phyloP scores from a whole-genome alignment of 495 filamentous ascomycete species.

The Penicillium mononematosum region DNA sequence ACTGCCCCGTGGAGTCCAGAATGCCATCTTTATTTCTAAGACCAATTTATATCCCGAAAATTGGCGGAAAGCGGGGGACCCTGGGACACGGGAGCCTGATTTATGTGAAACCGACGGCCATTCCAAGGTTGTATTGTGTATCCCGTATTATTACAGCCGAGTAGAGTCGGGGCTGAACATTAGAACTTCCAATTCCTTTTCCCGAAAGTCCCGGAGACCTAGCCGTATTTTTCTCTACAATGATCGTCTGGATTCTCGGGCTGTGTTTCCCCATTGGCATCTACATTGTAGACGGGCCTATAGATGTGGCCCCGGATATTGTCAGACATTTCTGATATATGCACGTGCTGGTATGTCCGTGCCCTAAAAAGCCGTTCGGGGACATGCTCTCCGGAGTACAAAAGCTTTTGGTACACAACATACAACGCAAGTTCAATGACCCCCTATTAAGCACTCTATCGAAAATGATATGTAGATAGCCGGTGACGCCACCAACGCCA shows the following conservation, averaged over 20 bases:
- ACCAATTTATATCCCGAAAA: constrained; percentile 1
- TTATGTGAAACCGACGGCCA: background rate
- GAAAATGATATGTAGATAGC: background rate
- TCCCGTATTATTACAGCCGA: constrained; percentile 3
- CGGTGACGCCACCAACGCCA: background rate
- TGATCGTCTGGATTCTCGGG: background rate
- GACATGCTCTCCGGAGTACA: background rate
- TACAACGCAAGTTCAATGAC: background rate
- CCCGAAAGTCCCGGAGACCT: background rate
- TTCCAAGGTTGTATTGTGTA: background rate
- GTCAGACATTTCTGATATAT: background rate
- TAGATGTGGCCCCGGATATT: background rate
- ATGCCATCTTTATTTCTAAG: background rate
- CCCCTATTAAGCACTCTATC: background rate
- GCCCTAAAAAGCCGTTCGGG: background rate
- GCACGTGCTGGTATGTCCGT: background rate
- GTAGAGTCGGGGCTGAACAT: background rate
- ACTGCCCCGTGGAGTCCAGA: background rate
- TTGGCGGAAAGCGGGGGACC: background rate
- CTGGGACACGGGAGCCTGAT: background rate
- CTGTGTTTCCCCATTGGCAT: background rate
- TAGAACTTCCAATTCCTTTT: background rate
- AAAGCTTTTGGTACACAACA: background rate
- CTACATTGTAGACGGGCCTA: background rate
- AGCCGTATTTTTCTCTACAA: background rate